A percentile compares a stretch with the other conserved stretches of the same genome.
These are phyloP conservation scores for Trichoderma aggressivum DNA, from an alignment of 2,329 filamentous ascomycete genomes.

Conservation along the genomic window DNA sequence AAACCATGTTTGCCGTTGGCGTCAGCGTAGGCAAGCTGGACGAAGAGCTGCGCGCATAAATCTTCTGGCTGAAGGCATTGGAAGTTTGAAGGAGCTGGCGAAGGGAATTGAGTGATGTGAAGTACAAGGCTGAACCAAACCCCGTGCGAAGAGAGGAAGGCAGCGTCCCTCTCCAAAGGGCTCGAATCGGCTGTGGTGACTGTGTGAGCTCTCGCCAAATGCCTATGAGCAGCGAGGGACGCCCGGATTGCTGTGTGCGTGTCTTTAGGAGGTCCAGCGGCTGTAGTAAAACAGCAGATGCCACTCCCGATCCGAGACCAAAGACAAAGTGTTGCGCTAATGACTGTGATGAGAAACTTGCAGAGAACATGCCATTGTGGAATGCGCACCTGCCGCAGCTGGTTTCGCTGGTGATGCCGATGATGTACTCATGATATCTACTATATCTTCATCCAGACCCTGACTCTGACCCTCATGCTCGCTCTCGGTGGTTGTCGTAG, in stretches of 20 bases:
- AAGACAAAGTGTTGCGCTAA: constrained; percentile 82
- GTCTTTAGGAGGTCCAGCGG: constrained; percentile 96
- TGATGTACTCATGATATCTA: not conserved
- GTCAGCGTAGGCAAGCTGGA: constrained; percentile 78
- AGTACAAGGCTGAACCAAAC: constrained; percentile 90
- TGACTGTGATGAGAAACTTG: constrained; percentile 10
- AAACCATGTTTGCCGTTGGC: constrained; percentile 78
- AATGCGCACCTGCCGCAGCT: constrained; percentile 12
- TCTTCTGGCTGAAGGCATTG: constrained; percentile 25
- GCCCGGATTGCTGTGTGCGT: constrained; percentile 82
- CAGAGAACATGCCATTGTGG: not conserved
- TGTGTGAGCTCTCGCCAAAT: constrained; percentile 44
- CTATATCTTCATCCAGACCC: not conserved
- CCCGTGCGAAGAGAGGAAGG: constrained; percentile 93
- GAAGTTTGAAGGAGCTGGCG: constrained; percentile 57
- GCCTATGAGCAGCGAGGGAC: constrained; percentile 55
- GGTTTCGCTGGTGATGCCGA: not conserved
- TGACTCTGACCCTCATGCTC: not conserved
- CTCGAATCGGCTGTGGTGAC: constrained; percentile 58
- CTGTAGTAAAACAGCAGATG: constrained; percentile 86
- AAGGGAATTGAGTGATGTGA: constrained; percentile 79
- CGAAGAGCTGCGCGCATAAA: constrained; percentile 41
- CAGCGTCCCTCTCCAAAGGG: constrained; percentile 88
- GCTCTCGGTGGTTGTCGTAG: not conserved
- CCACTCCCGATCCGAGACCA: constrained; percentile 80